phyloP scores from a whole-genome alignment of 78 protist genomes.

The Parvularia atlantis region DNA sequence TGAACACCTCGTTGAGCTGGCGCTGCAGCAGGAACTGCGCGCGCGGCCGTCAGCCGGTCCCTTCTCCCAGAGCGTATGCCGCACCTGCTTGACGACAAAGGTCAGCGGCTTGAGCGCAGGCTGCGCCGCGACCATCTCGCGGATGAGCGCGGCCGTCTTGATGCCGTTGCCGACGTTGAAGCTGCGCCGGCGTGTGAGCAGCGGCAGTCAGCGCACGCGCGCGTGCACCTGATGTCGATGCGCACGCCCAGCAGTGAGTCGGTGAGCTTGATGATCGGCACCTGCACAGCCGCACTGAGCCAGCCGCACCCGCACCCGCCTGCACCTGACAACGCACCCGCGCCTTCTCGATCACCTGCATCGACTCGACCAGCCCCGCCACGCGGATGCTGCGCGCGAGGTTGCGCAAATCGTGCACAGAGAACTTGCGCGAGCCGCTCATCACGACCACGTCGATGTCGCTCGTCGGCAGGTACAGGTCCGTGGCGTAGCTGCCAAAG shows the following conservation, averaged over 20 bases:
- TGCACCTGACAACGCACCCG: neutral
- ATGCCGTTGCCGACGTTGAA: neutral
- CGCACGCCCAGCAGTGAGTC: neutral
- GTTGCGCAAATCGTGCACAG: neutral
- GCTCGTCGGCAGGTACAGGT: slow-evolving; percentile 28
- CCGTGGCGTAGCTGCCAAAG: slow-evolving; percentile 25
- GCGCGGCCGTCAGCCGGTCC: neutral
- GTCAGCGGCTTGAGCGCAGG: slow-evolving; percentile 15
- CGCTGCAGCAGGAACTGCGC: slow-evolving; percentile 31
- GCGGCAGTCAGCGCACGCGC: neutral
- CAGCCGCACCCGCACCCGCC: too few relatives aligned
- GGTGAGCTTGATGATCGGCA: slow-evolving; percentile 40
- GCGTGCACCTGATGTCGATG: slow-evolving; percentile 33
- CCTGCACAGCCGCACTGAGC: neutral
- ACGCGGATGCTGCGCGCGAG: neutral
- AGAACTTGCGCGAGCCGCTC: neutral
- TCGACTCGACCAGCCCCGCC: neutral
- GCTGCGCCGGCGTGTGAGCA: neutral
- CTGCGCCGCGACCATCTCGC: neutral
- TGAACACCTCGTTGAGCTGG: slow-evolving; percentile 53
- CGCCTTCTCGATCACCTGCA: slow-evolving; percentile 21
- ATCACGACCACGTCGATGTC: slow-evolving; percentile 34
- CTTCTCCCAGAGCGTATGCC: neutral
- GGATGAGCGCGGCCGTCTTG: too few relatives aligned
- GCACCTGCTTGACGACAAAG: slow-evolving; percentile 4